Evolutionary conservation across 2,329 filamentous ascomycete species (phyloP), one percentile per base, ranked within the genome.

Genomic region (Purpureocillium lavendulum): DNA sequence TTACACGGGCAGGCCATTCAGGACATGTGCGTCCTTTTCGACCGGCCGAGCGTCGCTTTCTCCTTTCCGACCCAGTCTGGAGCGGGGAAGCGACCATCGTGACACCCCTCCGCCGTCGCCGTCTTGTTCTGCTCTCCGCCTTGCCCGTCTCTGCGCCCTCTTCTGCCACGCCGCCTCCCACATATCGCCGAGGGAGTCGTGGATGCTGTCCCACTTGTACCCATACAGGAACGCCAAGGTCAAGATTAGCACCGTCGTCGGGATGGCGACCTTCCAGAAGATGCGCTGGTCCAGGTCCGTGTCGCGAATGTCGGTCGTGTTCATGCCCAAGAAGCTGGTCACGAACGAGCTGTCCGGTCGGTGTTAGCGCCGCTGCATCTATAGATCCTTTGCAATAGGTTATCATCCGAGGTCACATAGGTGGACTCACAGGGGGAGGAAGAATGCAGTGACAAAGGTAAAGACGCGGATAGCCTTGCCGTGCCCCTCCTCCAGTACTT

Each of bases 251-350:
- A 56, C 39, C 0, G 65, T 68, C 1, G 67, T 51, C 2, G 64
- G 62, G 4, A 69, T 35, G 1, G 62, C 61, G 0, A 54, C 54
- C 3, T 53, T 56, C 66, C 65, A 70, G 47, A 64, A 69, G 3
- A 60, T 48, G 51, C 55, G 59, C 46, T 67, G 62, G 9, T 51
- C 55, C 1, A 52, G 43, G 5, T 59, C 49, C 49, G 62, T 62
- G 41, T 69, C 55, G 15, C 64, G 55, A 7, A 69, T 53, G 44
- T 66, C 66, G 15, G 53, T 51, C 4, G 64, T 65, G 47, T 69
- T 69, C 61, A 69, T 68, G 17, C 65, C 65, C 44, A 69, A 56
- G 38, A 64, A 59, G 38, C 57, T 59, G 4, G 49, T 26, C 4
- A 44, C 31, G 21, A 44, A 44, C 6, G 42, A 45, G 8, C 15